These are phyloP conservation scores for Achlya hypogyna DNA, from an alignment of 352 stramenopile genomes.

Conservation along the genomic window DNA sequence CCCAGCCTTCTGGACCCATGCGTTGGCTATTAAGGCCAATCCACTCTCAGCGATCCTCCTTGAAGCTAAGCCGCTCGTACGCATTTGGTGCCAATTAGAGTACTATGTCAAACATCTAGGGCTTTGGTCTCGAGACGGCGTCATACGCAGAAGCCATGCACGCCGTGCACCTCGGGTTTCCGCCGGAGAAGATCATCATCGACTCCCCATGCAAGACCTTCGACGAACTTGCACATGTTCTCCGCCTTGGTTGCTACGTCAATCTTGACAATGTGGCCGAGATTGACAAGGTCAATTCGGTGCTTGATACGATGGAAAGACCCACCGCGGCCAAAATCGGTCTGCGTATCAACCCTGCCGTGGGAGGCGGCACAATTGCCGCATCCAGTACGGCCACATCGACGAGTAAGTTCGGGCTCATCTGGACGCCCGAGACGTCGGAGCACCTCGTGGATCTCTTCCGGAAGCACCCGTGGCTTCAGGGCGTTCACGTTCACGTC, in stretches of 20 bases:
- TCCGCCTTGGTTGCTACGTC: conserved; percentile 78
- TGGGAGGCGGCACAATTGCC: conserved; percentile 82
- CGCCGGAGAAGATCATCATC: conserved; percentile 75
- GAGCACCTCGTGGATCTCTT: conserved; percentile 50
- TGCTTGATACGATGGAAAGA: conserved; percentile 38
- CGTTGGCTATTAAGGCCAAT: conserved; percentile 72
- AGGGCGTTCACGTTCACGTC: conserved; percentile 84
- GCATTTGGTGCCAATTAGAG: not conserved
- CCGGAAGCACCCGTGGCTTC: conserved; percentile 72
- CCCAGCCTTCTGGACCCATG: conserved; percentile 54
- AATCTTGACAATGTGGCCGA: conserved; percentile 91
- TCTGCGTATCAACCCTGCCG: conserved; percentile 87
- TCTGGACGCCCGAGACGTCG: conserved; percentile 47
- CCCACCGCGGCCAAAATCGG: conserved; percentile 49
- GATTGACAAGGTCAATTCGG: conserved; percentile 43
- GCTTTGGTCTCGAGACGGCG: conserved; percentile 67
- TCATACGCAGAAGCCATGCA: conserved; percentile 77
- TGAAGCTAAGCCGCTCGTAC: conserved; percentile 25
- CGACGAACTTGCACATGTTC: conserved; percentile 65
- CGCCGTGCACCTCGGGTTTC: conserved; percentile 59
- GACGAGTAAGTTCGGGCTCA: conserved; percentile 88
- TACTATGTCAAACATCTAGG: conserved; percentile 1
- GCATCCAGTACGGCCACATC: conserved; percentile 78
- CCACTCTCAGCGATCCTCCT: conserved; percentile 52
- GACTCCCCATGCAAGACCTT: conserved; percentile 89